Base-by-base conservation (phyloP, 768 basidiomycete genomes). In the Lentinula raphanica region DNA sequence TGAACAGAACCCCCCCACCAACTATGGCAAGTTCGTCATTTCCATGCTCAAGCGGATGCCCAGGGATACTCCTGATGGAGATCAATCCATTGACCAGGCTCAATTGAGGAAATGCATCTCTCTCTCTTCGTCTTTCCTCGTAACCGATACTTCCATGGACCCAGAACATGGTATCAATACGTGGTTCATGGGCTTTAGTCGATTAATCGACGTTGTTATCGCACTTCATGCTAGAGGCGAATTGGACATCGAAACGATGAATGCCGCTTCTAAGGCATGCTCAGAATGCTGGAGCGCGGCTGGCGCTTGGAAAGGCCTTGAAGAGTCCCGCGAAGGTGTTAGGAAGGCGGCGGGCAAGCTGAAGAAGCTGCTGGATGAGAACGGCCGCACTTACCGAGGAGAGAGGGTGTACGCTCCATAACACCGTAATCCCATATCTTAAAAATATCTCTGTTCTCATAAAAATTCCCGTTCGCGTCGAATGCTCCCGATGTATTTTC, bases 271-370 rank as follows among this genome's bases (percentile, higher is more conserved):
- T 49, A 81, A 78, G 54, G 80, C 80, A 13, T 90, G 89, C 64
- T 88, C 87, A 17, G 91, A 93, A 67, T 90, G 90, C 68, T 93
- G 90, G 90, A 83, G 77, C 15, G 81, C 84, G 2, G 82, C 85
- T 0, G 83, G 81, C 0, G 80, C 82, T 19, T 92, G 88, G 87
- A 74, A 79, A 29, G 86, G 83, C 15, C 71, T 92, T 60, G 82
- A 83, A 42, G 82, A 84, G 21, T 83, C 82, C 64, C 76, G 83
- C 57, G 81, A 82, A n/a, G 76, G 78, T 3, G 83, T 92, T 21
- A 77, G 80, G 38, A 79, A 75, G 35, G 79, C 84, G 29, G 90
- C 86, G 9, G 71, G 71, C 29, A 86, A 82, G 65, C 74, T 92
- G 64, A 85, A 85, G 67, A 74, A 68, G 49, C 61, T 83, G 12